These are phyloP conservation scores for Penicillium waksmanii DNA, from an alignment of 495 filamentous ascomycete species.

Conservation along the genomic window DNA sequence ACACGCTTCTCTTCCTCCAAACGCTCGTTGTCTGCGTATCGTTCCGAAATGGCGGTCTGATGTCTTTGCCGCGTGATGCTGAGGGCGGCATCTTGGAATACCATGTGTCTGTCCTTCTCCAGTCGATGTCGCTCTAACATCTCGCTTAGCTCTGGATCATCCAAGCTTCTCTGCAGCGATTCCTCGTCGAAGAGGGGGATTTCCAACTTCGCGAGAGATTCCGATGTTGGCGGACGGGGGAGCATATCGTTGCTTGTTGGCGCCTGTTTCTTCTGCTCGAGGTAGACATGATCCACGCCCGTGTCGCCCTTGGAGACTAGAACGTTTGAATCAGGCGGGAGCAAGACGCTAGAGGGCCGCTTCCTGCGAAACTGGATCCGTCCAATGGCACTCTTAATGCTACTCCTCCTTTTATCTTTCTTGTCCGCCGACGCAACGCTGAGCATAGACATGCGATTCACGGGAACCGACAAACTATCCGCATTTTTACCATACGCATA, in stretches of 20 bases:
- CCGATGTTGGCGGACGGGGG: conserved; percentile 10
- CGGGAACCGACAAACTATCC: conserved; percentile 13
- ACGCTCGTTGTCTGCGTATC: conserved; percentile 35
- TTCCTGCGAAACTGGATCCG: conserved; percentile 46
- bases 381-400: conserved; percentile 44
- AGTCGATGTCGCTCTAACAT: conserved; percentile 57
- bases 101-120: conserved; percentile 61
- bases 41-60: conserved; percentile 36
- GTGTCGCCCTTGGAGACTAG: conserved; percentile 30
- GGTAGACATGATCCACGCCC: conserved; percentile 35
- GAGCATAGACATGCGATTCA: conserved; percentile 35
- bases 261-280: conserved; percentile 29
- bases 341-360: conserved; percentile 34
- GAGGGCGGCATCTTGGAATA: conserved; percentile 48
- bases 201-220: conserved; percentile 36
- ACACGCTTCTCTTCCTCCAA: conserved; percentile 54
- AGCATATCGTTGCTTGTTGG: conserved; percentile 10
- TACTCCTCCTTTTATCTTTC: conserved; percentile 39
- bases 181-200: conserved; percentile 45
- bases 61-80: conserved; percentile 39
- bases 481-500: conserved; percentile 13
- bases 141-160: conserved; percentile 51
- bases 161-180: conserved; percentile 45
- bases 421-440: conserved; percentile 38
- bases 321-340: conserved; percentile 38